Conservation (phyloP, 768 basidiomycete species). For the Termitomyces sp. region DNA sequence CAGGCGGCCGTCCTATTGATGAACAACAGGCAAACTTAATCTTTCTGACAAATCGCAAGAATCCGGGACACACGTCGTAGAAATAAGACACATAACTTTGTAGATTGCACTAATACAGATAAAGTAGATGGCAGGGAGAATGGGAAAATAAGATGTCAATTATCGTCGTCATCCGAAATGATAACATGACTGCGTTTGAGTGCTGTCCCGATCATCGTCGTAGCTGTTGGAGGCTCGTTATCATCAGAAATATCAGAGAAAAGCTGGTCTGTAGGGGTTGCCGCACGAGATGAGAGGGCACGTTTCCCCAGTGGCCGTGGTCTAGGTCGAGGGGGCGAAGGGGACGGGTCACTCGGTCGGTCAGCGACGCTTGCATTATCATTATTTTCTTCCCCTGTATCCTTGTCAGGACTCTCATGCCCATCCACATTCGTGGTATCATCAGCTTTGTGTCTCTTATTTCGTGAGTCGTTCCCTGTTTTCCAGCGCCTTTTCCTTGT, state of each 20-base stretch:
- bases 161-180: conserved; percentile 28
- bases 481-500: conserved; percentile 44
- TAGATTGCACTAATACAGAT: not conserved
- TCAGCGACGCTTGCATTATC: conserved; percentile 6
- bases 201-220: conserved; percentile 2
- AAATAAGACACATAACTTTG: not conserved
- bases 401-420: conserved; percentile 12
- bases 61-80: not conserved
- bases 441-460: conserved; percentile 30
- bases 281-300: not conserved
- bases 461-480: conserved; percentile 21
- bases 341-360: conserved; percentile 14
- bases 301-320: conserved; percentile 25
- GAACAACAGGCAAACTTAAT: not conserved
- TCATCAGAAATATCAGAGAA: not conserved
- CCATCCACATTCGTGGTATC: conserved; percentile 14
- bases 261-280: not conserved
- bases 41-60: not conserved
- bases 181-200: conserved; percentile 23
- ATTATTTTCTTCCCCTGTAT: conserved; percentile 20
- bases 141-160: conserved; percentile 1
- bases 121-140: not conserved
- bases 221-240: conserved; percentile 3
- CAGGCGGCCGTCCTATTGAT: not conserved
- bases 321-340: conserved; percentile 36